Percentiles rank a stretch among this genome's conserved stretches.
Evolutionary conservation across 2,329 filamentous ascomycete genomes (phyloP).

Genomic region (Colletotrichum acutatum): DNA sequence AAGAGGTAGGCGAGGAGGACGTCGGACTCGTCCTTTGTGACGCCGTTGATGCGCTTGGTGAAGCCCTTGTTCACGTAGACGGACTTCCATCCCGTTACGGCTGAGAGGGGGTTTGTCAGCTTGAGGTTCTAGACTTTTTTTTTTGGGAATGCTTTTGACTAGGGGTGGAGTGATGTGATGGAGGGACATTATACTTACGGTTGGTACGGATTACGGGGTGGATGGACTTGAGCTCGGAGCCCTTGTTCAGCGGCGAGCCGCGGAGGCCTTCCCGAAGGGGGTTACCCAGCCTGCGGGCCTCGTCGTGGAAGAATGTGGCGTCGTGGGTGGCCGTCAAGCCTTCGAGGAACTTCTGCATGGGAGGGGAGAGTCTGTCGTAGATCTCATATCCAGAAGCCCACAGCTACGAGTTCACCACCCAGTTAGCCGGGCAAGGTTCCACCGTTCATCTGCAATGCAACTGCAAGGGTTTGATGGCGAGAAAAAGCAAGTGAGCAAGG

Average conservation of each 20-base stretch:
- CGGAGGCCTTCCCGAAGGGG: constrained; percentile 55
- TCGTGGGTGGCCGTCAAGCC: constrained; percentile 61
- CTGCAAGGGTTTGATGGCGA: neutral
- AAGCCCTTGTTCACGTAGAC: constrained; percentile 63
- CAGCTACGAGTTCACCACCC: constrained; percentile 45
- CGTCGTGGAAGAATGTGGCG: constrained; percentile 61
- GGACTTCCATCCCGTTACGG: constrained; percentile 68
- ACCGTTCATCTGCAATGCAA: neutral
- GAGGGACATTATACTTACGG: constrained; percentile 40
- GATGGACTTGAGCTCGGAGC: constrained; percentile 58
- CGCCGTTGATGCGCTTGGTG: constrained; percentile 64
- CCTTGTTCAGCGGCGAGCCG: constrained; percentile 68
- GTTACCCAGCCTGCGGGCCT: constrained; percentile 58
- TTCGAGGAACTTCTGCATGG: constrained; percentile 59
- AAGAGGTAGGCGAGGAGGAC: constrained; percentile 60
- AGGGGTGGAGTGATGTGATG: no score
- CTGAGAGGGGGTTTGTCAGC: constrained; percentile 16
- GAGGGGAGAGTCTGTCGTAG: constrained; percentile 64
- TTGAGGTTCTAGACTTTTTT: neutral
- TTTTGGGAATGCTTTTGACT: neutral
- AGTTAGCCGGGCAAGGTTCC: neutral
- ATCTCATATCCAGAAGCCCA: constrained; percentile 64
- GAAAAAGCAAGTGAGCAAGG: neutral
- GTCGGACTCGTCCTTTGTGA: constrained; percentile 65
- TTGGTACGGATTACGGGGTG: constrained; percentile 70